These are phyloP conservation scores for Hansenula lynferdii DNA, from an alignment of 1,139 yeast species.

Conservation along the genomic window DNA sequence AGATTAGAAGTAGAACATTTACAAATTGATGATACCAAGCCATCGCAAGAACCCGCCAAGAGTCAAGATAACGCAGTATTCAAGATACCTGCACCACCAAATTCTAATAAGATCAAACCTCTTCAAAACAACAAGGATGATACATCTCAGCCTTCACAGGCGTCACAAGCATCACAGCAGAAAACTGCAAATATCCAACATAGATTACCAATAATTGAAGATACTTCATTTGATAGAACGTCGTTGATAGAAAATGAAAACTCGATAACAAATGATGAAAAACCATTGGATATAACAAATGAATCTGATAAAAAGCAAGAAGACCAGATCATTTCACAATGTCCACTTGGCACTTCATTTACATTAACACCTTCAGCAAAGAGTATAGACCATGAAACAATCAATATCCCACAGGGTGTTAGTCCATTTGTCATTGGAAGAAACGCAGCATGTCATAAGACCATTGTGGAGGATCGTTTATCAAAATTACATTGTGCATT, in stretches of 20 bases:
- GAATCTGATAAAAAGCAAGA: no score
- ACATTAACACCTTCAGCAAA: conserved; percentile 39
- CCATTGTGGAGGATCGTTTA: conserved; percentile 65
- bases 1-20: conserved; percentile 40
- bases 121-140: conserved; percentile 2
- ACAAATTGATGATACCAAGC: conserved; percentile 10
- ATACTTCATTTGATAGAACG: conserved; percentile 16
- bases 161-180: conserved; percentile 13
- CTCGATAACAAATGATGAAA: no score
- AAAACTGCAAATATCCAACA: conserved; percentile 5
- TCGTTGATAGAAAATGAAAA: conserved; percentile 13
- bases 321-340: no score
- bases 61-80: conserved; percentile 23
- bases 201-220: conserved; percentile 8
- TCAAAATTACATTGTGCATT: conserved; percentile 82
- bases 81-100: conserved; percentile 30
- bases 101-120: conserved; percentile 8
- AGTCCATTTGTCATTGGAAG: conserved; percentile 65
- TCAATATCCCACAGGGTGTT: conserved; percentile 58
- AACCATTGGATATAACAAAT: no score
- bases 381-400: conserved; percentile 38
- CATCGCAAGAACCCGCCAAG: no score
- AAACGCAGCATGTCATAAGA: conserved; percentile 51
- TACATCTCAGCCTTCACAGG: conserved; percentile 6
- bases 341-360: conserved; percentile 45